Evolutionary conservation across 352 stramenopile genomes (phyloP), one percentile per base, ranked within the genome.

Genomic region (Phytophthora citricola): DNA sequence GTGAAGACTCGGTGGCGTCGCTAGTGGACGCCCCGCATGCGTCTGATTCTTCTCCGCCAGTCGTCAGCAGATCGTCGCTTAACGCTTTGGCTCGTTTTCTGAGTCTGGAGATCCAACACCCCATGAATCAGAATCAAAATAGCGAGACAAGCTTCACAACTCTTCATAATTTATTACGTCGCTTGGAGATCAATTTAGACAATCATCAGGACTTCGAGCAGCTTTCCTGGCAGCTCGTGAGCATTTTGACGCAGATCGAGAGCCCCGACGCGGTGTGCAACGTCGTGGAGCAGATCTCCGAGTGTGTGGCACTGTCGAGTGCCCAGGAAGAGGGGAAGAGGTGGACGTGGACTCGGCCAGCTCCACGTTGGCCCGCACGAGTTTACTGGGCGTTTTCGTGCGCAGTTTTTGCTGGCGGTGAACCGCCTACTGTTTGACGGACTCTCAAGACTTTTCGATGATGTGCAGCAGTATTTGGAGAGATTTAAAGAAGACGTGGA

Each of bases 351-450:
- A 89, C 56, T 83, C 78, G 0, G 65, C 84, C n/a, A 85, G 62
- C 58, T 74, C 73, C 14, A 65, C 76, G 32, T 71, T 93, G 17
- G 71, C 69, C 31, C 75, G 84, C 24, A 73, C 62, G 24, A 93
- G 84, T 56, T 52, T 89, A 44, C 65, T 93, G 17, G 85, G 85
- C 1, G 59, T 91, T 14, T 93, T 91, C 50, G 80, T 93, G 46
- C 83, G 85, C 22, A 78, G 72, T 41, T 89, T 93, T 67, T 90
- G n/a, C 46, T 93, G 29, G 67, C 71, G 1, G 64, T 87, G 14
- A 84, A 89, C 45, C 69, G 81, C 0, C 39, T 87, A 36, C 49
- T 93, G 38, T 93, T 93, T 24, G 85, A 93, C 24, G 83, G 85
- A 4, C 61, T 93, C n/a, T 88, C 81, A 27, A 66, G 74, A 24